Conservation (phyloP, 1,284 basidiomycete genomes). For the Agaricales sp. region DNA sequence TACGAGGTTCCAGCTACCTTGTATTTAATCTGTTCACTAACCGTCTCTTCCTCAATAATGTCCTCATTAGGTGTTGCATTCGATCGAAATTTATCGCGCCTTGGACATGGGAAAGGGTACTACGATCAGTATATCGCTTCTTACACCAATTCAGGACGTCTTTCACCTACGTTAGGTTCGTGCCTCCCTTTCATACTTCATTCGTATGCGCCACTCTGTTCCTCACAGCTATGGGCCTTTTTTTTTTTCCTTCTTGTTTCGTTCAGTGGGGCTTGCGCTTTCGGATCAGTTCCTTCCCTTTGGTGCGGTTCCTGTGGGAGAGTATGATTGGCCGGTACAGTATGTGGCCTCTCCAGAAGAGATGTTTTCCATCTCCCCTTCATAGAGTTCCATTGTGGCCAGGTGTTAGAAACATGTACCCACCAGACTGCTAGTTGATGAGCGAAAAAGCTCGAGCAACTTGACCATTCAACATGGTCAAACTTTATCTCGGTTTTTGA, state of each 20-base stretch:
- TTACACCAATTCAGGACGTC: slow-evolving; percentile 31
- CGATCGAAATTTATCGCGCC: slow-evolving; percentile 54
- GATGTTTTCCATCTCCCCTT: not conserved
- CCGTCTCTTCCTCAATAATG: too few relatives aligned
- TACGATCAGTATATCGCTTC: slow-evolving; percentile 63
- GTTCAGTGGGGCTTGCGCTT: slow-evolving; percentile 51
- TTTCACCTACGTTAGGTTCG: slow-evolving; percentile 44
- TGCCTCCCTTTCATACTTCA: slow-evolving; percentile 7
- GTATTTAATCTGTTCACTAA: slow-evolving; percentile 5
- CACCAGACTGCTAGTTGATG: too few relatives aligned
- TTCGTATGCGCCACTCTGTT: not conserved
- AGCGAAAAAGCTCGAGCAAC: too few relatives aligned
- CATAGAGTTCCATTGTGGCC: too few relatives aligned
- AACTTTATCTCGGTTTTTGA: too few relatives aligned
- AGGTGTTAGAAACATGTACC: too few relatives aligned
- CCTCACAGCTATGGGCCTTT: slow-evolving; percentile 4
- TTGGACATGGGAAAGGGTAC: slow-evolving; percentile 75
- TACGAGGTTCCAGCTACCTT: slow-evolving; percentile 17
- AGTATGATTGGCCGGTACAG: slow-evolving; percentile 62
- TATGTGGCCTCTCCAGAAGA: slow-evolving; percentile 46
- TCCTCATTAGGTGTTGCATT: slow-evolving; percentile 78
- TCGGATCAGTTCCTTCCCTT: slow-evolving; percentile 52
- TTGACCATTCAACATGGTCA: too few relatives aligned
- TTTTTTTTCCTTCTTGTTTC: slow-evolving; percentile 10
- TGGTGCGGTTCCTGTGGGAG: slow-evolving; percentile 43